These are phyloP conservation scores for Agaricales sp. DNA, from an alignment of 1,284 basidiomycete genomes.

Conservation along the genomic window DNA sequence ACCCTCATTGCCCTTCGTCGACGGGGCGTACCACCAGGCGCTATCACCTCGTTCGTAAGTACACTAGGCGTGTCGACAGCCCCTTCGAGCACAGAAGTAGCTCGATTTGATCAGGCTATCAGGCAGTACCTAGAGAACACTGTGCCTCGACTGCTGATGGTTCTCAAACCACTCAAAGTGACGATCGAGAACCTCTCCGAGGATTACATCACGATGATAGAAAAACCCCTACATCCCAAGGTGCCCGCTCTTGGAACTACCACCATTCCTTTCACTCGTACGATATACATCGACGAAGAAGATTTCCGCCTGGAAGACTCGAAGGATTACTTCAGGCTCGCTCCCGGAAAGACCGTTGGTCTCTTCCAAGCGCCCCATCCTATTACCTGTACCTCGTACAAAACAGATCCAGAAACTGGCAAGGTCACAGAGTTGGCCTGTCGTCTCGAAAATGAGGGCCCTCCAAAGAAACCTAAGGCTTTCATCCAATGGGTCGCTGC, in stretches of 20 bases:
- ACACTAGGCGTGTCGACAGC: slow-evolving; percentile 88
- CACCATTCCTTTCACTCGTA: slow-evolving; percentile 80
- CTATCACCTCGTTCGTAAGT: slow-evolving; percentile 89
- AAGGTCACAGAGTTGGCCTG: slow-evolving; percentile 75
- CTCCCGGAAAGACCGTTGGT: slow-evolving; percentile 95
- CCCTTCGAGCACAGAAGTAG: slow-evolving; percentile 76
- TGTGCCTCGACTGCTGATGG: slow-evolving; percentile 89
- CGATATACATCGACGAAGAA: slow-evolving; percentile 88
- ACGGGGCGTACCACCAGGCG: slow-evolving; percentile 92
- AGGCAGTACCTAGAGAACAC: slow-evolving; percentile 86
- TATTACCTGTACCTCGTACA: slow-evolving; percentile 89
- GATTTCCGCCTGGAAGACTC: slow-evolving; percentile 92
- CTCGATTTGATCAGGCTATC: slow-evolving; percentile 85
- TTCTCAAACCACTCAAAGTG: slow-evolving; percentile 85
- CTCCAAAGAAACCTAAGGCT: slow-evolving; percentile 80
- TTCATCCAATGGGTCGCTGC: slow-evolving; percentile 98
- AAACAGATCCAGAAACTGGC: slow-evolving; percentile 62
- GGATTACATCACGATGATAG: slow-evolving; percentile 75
- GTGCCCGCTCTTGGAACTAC: slow-evolving; percentile 81
- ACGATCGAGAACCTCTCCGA: slow-evolving; percentile 87
- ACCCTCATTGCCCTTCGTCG: slow-evolving; percentile 93
- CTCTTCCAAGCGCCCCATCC: slow-evolving; percentile 93
- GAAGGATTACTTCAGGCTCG: slow-evolving; percentile 95
- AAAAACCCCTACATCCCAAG: slow-evolving; percentile 95
- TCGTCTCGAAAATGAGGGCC: slow-evolving; percentile 62